Conservation (phyloP, 352 stramenopile genomes). For the Globisporangium echinulatum region DNA sequence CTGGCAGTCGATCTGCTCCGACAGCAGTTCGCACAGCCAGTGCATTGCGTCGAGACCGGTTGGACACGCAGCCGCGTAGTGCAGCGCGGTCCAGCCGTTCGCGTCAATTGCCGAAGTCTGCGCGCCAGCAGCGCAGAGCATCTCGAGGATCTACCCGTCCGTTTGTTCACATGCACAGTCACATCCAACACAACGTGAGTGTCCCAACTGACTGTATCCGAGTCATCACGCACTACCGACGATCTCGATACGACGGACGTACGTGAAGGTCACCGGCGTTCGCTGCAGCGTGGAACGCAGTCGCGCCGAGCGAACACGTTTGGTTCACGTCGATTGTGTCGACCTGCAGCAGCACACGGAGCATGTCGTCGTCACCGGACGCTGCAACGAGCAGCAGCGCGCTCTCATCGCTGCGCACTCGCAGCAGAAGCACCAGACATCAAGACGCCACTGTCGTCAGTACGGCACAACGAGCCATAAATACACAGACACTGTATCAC, state of each 20-base stretch:
- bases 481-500: no score
- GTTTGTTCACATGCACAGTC: background rate
- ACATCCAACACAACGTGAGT: background rate
- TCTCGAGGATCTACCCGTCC: conserved; percentile 26
- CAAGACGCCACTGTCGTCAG: background rate
- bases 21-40: conserved; percentile 47
- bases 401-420: conserved; percentile 31
- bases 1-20: conserved; percentile 39
- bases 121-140: conserved; percentile 36
- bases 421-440: background rate
- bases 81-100: conserved; percentile 57
- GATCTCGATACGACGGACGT: background rate
- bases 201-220: no score
- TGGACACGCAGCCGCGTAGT: conserved; percentile 49
- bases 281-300: conserved; percentile 48
- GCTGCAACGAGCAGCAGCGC: conserved; percentile 48
- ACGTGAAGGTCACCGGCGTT: conserved; percentile 49
- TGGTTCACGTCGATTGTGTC: conserved; percentile 33
- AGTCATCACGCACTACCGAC: background rate
- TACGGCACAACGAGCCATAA: background rate
- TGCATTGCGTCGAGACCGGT: conserved; percentile 31
- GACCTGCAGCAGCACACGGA: conserved; percentile 19
- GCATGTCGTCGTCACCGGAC: conserved; percentile 31
- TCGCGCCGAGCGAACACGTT: conserved; percentile 34
- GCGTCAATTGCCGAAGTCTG: conserved; percentile 28